Base-by-base conservation (phyloP, 306 rosid genomes). In the Malus sieversii region DNA sequence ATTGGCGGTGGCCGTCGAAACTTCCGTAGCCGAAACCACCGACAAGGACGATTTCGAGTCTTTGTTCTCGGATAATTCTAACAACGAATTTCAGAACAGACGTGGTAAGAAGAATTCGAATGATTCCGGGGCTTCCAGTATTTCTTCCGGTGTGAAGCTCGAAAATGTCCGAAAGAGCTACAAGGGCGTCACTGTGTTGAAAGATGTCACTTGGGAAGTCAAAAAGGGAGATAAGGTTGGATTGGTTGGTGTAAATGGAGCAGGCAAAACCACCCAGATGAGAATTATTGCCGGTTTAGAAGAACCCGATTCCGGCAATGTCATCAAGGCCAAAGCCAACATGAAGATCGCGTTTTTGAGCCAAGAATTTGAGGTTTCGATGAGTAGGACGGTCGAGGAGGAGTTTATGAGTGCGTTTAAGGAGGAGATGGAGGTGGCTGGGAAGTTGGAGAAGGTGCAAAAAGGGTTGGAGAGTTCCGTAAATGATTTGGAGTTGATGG, bases 231-330 rank as follows among this genome's bases (percentile, higher is more conserved):
- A 92, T 70, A 95, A 95, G 73, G 97, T 92, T 60, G 98, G 98
- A 29, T 67, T 95, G 74, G 98, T 95, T 2, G 98, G 98, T 18
- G 97, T 95, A 2, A 95, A 95, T 58, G 97, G 98, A 11, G 97
- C 98, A 5, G 98, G 98, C 33, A 92, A 95, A 66, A 95, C 98
- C 10, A 95, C 98, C 13, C 97, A 92, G 82, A 90, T 95, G 97
- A 84, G 97, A 72, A 90, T 92, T 38, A 89, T 92, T 57, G 92
- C 98, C 5, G 97, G 97, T 42, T 69, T 87, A 25, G 98, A 95
- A 65, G 96, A 95, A 52, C 90, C 98, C 0, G 98, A 95, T 82
- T 82, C 89, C 0, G 96, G 98, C 40, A 90, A 84, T 78, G 97
- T 92, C 52, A 79, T 90, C 0, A 92, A 95, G 71, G 95, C 96